These are phyloP conservation scores for Lactarius trivialis DNA, from an alignment of 768 basidiomycete genomes.

Conservation along the genomic window DNA sequence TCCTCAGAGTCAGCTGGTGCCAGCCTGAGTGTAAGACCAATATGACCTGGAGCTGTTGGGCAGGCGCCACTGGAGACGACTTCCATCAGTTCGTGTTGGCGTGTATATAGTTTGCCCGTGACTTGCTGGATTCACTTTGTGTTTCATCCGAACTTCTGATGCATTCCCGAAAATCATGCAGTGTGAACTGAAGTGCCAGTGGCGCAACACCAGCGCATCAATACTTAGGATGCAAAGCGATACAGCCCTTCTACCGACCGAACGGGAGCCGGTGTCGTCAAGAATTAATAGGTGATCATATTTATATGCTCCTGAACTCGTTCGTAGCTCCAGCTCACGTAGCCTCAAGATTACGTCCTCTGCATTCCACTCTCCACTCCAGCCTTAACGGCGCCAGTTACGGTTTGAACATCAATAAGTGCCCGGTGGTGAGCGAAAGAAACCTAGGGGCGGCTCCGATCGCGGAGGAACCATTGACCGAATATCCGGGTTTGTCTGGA, in stretches of 20 bases:
- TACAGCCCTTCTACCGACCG: too few species aligned
- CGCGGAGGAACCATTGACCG: not conserved
- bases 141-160: not conserved
- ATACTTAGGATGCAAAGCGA: too few species aligned
- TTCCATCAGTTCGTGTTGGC: not conserved
- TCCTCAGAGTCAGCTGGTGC: too few species aligned
- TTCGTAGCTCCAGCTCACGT: not conserved
- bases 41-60: too few species aligned
- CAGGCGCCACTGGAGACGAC: too few species aligned
- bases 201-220: not conserved
- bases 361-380: constrained; percentile 25
- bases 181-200: too few species aligned
- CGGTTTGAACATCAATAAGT: constrained; percentile 1
- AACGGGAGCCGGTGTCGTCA: too few species aligned
- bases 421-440: not conserved
- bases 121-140: not conserved
- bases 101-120: not conserved
- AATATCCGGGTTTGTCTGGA: not conserved
- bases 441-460: not conserved
- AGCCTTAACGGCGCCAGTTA: constrained; percentile 18
- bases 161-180: not conserved
- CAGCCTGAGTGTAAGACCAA: too few species aligned
- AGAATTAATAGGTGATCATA: too few species aligned
- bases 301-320: not conserved
- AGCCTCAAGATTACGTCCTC: constrained; percentile 18